Evolutionary conservation across 345 rosid species (phyloP).

Genomic region (Pugionium cornutum): DNA sequence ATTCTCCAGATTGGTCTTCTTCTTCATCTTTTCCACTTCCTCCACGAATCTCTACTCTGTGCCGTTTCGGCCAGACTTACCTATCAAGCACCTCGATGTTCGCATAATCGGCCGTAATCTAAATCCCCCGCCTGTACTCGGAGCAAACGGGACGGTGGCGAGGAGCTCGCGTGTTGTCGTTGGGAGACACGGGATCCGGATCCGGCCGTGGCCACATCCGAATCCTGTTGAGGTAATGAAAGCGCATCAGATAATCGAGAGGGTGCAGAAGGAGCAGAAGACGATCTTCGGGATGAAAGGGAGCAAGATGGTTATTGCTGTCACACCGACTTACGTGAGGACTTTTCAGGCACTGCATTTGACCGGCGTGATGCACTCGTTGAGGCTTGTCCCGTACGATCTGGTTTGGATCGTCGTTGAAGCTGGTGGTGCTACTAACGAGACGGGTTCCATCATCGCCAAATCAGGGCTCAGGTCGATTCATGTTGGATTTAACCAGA

Average conservation of each 20-base stretch:
- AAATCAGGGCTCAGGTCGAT: constrained; percentile 64
- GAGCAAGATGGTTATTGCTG: constrained; percentile 63
- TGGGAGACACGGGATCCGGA: constrained; percentile 99
- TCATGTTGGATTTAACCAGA: constrained; percentile 63
- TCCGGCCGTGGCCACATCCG: constrained; percentile 99
- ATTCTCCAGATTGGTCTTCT: constrained; percentile 88
- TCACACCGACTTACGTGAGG: constrained; percentile 92
- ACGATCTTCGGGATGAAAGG: constrained; percentile 65
- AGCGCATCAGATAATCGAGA: constrained; percentile 85
- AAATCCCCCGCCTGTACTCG: constrained; percentile 28
- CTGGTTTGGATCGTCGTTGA: constrained; percentile 95
- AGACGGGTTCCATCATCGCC: constrained; percentile 64
- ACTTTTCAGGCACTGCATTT: constrained; percentile 91
- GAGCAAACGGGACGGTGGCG: constrained; percentile 17
- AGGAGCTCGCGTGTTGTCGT: constrained; percentile 76
- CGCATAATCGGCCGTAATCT: constrained; percentile 35
- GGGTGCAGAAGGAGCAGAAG: constrained; percentile 92
- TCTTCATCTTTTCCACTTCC: constrained; percentile 80
- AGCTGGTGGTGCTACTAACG: constrained; percentile 82
- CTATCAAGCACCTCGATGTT: constrained; percentile 31
- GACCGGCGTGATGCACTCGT: constrained; percentile 89
- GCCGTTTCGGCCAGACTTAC: constrained; percentile 49
- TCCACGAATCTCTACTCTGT: constrained; percentile 54
- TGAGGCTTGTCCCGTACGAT: constrained; percentile 86
- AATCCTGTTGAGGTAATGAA: constrained; percentile 84